phyloP scores from a whole-genome alignment of 305 asterid species.

The Fraxinus albicans region DNA sequence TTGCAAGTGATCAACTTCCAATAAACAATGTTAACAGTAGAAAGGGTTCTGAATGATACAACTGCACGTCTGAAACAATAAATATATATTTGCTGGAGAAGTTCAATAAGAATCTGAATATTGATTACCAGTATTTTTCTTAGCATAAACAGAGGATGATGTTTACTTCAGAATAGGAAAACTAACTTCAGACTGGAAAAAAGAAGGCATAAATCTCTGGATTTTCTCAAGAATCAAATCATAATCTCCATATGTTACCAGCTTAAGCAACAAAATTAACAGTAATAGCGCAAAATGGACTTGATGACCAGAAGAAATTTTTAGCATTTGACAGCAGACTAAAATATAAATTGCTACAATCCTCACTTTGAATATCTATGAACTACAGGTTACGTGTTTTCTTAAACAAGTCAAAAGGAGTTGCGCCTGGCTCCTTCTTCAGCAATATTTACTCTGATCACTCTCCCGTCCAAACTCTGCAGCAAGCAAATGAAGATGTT shows the following conservation, averaged over 20 bases:
- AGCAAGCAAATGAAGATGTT: conserved; percentile 16
- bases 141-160: background rate
- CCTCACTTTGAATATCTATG: conserved; percentile 24
- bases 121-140: background rate
- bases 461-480: conserved; percentile 84
- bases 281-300: conserved; percentile 4
- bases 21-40: background rate
- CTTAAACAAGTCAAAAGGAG: conserved; percentile 31
- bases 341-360: conserved; percentile 9
- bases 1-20: background rate
- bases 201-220: background rate
- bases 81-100: background rate
- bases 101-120: background rate
- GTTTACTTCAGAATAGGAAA: background rate
- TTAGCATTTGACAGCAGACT: conserved; percentile 4
- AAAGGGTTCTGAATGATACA: background rate
- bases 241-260: conserved; percentile 7
- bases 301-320: conserved; percentile 8
- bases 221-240: background rate
- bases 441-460: conserved; percentile 72
- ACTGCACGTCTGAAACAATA: background rate
- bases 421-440: conserved; percentile 61
- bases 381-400: background rate
- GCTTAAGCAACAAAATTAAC: conserved; percentile 17
- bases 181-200: background rate